Conservation (phyloP, 129 eudicot species). For the Glebionis coronaria region DNA sequence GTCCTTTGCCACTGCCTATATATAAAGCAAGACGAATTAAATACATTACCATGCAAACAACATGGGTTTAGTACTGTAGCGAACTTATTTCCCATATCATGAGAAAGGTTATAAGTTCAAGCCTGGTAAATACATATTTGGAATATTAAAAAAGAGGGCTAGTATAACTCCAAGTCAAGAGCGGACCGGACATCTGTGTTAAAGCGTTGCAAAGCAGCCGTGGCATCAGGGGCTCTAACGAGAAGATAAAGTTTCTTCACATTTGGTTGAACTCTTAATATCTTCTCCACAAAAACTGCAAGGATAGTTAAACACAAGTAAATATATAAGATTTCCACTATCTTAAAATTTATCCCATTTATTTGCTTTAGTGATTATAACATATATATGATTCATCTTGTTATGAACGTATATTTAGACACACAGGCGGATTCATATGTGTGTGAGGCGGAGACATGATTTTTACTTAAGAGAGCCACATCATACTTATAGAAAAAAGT, state of each 20-base stretch:
- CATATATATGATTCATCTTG: too few relatives aligned
- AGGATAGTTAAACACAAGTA: too few relatives aligned
- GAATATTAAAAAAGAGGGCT: background rate
- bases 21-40: background rate
- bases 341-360: background rate
- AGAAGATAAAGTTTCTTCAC: constrained; percentile 15
- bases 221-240: constrained; percentile 6
- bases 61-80: background rate
- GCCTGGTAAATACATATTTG: background rate
- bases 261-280: constrained; percentile 18
- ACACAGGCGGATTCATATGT: too few relatives aligned
- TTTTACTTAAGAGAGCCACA: too few relatives aligned
- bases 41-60: background rate
- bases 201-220: constrained; percentile 16
- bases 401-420: too few relatives aligned
- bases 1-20: constrained; percentile 67
- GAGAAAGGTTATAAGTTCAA: background rate
- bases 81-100: background rate
- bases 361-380: too few relatives aligned
- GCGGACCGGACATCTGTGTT: constrained; percentile 2
- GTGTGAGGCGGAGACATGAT: too few relatives aligned
- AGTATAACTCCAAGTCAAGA: background rate
- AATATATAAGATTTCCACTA: background rate
- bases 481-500: too few relatives aligned
- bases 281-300: constrained; percentile 16